Evolutionary conservation across 768 basidiomycete genomes (phyloP).

Genomic region (Boletus reticulatus): DNA sequence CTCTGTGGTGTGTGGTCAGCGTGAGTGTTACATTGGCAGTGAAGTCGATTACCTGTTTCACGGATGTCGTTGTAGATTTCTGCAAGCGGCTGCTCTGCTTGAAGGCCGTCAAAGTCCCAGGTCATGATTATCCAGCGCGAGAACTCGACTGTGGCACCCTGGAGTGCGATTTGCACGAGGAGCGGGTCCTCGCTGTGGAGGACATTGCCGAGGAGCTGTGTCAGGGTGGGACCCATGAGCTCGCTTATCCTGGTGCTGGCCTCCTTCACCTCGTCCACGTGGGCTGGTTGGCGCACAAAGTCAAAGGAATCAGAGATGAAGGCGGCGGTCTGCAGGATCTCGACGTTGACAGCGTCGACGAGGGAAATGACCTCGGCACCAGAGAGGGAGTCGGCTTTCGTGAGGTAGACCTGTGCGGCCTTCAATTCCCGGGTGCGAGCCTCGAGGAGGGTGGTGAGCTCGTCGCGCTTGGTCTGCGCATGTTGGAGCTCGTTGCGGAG

Average conservation of each 20-base stretch:
- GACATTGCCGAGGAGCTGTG: slow-evolving; percentile 22
- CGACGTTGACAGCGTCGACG: slow-evolving; percentile 43
- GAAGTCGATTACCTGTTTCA: slow-evolving; percentile 36
- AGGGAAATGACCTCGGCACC: slow-evolving; percentile 41
- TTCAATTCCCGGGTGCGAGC: slow-evolving; percentile 39
- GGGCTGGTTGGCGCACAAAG: slow-evolving; percentile 23
- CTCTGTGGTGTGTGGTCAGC: slow-evolving; percentile 32
- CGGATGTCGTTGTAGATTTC: slow-evolving; percentile 41
- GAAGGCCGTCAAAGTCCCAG: slow-evolving; percentile 34
- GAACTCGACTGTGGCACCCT: slow-evolving; percentile 32
- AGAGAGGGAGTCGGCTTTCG: slow-evolving; percentile 42
- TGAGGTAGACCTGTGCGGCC: slow-evolving; percentile 43
- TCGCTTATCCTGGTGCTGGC: slow-evolving; percentile 28
- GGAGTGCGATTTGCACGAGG: slow-evolving; percentile 40
- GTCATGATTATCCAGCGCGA: slow-evolving; percentile 33
- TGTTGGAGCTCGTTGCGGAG: slow-evolving; percentile 28
- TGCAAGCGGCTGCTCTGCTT: slow-evolving; percentile 27
- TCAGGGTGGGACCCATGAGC: slow-evolving; percentile 31
- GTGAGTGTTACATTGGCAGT: background rate
- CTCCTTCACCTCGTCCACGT: slow-evolving; percentile 27
- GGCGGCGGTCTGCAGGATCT: slow-evolving; percentile 46
- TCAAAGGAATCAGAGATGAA: slow-evolving; percentile 42
- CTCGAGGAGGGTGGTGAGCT: slow-evolving; percentile 31
- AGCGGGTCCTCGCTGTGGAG: slow-evolving; percentile 34
- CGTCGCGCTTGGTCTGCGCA: slow-evolving; percentile 23